These are phyloP conservation scores for Balansia obtecta DNA, from an alignment of 2,329 filamentous ascomycete species.

Conservation along the genomic window DNA sequence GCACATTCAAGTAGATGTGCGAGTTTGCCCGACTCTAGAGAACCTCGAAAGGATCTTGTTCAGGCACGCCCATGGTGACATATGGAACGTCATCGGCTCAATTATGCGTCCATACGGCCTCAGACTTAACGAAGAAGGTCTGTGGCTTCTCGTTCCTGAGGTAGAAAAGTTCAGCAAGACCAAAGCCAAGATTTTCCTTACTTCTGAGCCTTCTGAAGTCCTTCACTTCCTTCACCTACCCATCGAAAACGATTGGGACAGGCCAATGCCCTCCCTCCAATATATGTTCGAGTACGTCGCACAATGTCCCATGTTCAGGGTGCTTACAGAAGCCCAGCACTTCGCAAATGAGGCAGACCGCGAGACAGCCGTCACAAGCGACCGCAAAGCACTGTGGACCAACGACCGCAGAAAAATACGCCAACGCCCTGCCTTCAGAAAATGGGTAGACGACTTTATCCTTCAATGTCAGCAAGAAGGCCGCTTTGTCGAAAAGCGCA, in stretches of 20 bases:
- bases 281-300: constrained; percentile 52
- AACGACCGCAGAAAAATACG: constrained; percentile 46
- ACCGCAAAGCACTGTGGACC: constrained; percentile 28
- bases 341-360: constrained; percentile 1
- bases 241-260: constrained; percentile 29
- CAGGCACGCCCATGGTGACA: constrained; percentile 59
- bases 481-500: constrained; percentile 17
- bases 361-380: constrained; percentile 10
- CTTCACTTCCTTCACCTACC: constrained; percentile 53
- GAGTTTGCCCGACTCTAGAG: constrained; percentile 31
- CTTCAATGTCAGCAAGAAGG: constrained; percentile 33
- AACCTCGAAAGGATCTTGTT: constrained; percentile 52
- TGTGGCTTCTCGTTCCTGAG: constrained; percentile 55
- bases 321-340: constrained; percentile 12
- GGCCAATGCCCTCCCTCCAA: constrained; percentile 40
- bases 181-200: constrained; percentile 46
- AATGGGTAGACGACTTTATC: constrained; percentile 53
- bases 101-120: constrained; percentile 54
- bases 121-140: constrained; percentile 47
- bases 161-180: constrained; percentile 49
- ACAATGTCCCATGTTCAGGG: constrained; percentile 45
- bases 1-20: constrained; percentile 59
- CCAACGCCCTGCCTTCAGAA: constrained; percentile 42
- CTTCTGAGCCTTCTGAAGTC: constrained; percentile 39
- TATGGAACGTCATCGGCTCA: constrained; percentile 52